Base-by-base conservation (phyloP, 208 protist genomes). In the Leishmania braziliensis region DNA sequence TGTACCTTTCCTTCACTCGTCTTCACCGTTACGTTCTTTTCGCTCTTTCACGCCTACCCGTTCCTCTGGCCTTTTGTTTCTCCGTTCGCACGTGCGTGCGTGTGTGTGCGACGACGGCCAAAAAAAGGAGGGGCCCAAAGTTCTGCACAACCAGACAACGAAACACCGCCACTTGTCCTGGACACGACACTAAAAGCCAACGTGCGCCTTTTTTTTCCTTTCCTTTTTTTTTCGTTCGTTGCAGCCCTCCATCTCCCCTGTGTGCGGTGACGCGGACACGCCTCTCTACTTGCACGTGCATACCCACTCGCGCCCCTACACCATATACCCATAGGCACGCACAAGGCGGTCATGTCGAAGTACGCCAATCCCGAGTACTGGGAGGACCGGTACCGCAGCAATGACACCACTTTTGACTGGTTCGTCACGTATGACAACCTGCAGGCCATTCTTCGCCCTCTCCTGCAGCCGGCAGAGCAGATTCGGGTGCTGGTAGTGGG, bases 381-480 rank as follows among this genome's bases (percentile, higher is more conserved):
- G 95, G 94, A 98, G 80, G 94, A 98, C 81, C 87, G 94, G n/a
- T 98, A 98, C 70, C 94, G 95, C 69, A 96, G 92, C 78, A 95
- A 89, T 65, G 95, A 97, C 86, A 97, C 94, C 16, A 98, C 92
- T 69, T 98, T 97, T 72, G 96, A 98, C 53, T 98, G 96, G 96
- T 98, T 96, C 82, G 80, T 97, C 36, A 95, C 91, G 50, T 98
- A 91, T 76, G 96, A 98, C 68, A 95, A 91, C 53, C 85, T 97
- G n/a, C 92, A 97, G 81, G 78, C 90, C 6, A 89, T 97, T 53
- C 71, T 98, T 0, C 76, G 85, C 50, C 93, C 92, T 0, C 82
- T 97, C 20, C 78, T 97, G 54, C 91, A 96, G 80, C 92, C 94
- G 0, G 91, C 92, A 0, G 88, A 95, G 73, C 89, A 95, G 79